Conservation (phyloP, 2,329 filamentous ascomycete genomes). For the Aspergillus floridensis region DNA sequence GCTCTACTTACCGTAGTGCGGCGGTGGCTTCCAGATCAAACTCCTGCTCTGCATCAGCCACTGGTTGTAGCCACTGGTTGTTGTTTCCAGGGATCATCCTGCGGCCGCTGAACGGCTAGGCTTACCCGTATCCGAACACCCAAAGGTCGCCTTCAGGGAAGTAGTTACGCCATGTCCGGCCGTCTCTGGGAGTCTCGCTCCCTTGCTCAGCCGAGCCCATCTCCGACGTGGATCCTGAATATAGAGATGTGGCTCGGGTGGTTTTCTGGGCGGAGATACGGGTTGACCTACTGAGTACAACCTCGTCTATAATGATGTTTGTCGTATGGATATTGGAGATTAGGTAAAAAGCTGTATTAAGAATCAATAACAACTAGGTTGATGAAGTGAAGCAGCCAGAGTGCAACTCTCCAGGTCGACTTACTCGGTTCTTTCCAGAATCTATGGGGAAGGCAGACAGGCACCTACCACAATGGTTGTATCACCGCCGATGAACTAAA, state of each 20-base stretch:
- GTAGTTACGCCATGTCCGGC: conserved; percentile 44
- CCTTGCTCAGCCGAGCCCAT: conserved; percentile 15
- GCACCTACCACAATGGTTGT: not conserved
- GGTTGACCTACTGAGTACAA: not conserved
- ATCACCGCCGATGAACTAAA: not conserved
- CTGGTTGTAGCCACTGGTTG: conserved; percentile 1
- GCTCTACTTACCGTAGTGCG: conserved; percentile 73
- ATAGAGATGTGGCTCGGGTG: not conserved
- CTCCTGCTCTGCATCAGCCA: conserved; percentile 58
- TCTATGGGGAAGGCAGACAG: not conserved
- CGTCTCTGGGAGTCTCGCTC: conserved; percentile 25
- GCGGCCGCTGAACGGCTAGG: conserved; percentile 14
- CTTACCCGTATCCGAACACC: conserved; percentile 95
- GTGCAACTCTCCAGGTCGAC: not conserved
- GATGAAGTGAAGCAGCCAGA: no score
- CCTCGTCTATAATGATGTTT: not conserved
- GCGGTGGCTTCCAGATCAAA: conserved; percentile 96
- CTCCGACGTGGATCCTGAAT: not conserved
- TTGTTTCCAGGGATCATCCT: not conserved
- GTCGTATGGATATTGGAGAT: not conserved
- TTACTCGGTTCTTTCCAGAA: not conserved
- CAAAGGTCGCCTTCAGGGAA: conserved; percentile 69
- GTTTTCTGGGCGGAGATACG: not conserved
- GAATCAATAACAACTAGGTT: no score
- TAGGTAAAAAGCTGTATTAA: not conserved